These are phyloP conservation scores for Gillenia trifoliata DNA, from an alignment of 306 rosid species.

Conservation along the genomic window DNA sequence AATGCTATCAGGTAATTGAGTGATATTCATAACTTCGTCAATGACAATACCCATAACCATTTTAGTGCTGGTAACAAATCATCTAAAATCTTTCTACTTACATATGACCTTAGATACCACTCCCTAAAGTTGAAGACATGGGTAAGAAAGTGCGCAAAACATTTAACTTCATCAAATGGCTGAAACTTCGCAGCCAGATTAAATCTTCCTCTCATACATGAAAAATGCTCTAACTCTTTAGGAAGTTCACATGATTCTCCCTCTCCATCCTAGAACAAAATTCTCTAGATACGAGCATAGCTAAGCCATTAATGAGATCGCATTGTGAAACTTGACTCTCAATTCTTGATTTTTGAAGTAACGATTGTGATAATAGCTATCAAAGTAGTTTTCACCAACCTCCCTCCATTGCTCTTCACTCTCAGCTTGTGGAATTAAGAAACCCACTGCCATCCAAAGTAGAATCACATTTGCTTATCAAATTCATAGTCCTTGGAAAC, in stretches of 20 bases:
- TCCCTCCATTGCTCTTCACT: background rate
- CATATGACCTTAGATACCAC: too few species aligned
- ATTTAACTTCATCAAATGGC: background rate
- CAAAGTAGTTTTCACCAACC: background rate
- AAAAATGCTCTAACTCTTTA: background rate
- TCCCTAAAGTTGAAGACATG: too few species aligned
- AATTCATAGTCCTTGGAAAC: conserved; percentile 11
- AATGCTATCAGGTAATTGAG: too few species aligned
- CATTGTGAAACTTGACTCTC: background rate
- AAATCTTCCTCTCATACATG: background rate
- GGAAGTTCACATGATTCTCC: background rate
- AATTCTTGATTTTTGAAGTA: background rate
- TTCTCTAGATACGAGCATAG: background rate
- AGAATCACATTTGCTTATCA: background rate
- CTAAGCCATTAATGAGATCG: background rate
- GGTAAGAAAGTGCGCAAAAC: too few species aligned
- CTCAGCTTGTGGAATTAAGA: background rate
- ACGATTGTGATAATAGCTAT: background rate
- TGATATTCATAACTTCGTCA: too few species aligned
- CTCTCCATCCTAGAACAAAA: background rate
- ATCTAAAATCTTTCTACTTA: too few species aligned
- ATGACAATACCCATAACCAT: too few species aligned
- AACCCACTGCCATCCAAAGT: conserved; percentile 17
- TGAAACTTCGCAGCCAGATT: background rate
- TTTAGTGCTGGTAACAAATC: too few species aligned